Conservation (phyloP, 75 land plant species). For the Larix kaempferi region DNA sequence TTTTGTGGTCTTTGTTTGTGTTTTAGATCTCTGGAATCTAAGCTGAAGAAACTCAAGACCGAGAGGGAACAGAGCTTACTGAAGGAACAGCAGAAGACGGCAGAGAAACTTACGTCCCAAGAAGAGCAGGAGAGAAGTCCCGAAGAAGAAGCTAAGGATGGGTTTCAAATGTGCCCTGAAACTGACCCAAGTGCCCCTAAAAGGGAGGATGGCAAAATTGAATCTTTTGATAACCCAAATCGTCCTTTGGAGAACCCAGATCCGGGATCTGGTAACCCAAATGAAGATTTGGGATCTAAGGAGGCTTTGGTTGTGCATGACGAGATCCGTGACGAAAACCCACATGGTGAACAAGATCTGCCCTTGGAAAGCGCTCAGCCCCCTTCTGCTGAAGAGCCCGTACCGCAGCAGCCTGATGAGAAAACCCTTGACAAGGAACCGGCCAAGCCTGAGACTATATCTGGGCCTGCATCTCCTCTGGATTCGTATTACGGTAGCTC, state of each 20-base stretch:
- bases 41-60: slow-evolving; percentile 56
- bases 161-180: not conserved
- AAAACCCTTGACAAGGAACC: not conserved
- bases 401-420: slow-evolving; percentile 5
- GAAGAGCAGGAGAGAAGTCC: not conserved
- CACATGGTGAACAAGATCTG: not conserved
- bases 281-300: too few relatives aligned
- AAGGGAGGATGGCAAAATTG: not conserved
- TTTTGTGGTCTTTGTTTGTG: slow-evolving; percentile 11
- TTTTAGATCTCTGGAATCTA: slow-evolving; percentile 49
- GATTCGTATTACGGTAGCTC: slow-evolving; percentile 19
- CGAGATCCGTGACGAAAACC: too few relatives aligned
- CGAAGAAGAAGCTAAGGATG: not conserved
- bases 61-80: slow-evolving; percentile 34
- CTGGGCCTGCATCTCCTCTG: not conserved
- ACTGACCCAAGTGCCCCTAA: not conserved
- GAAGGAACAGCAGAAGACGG: slow-evolving; percentile 9
- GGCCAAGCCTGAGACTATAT: not conserved
- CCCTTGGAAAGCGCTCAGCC: too few relatives aligned
- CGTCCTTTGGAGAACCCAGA: slow-evolving; percentile 13
- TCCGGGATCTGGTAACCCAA: not conserved
- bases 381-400: too few relatives aligned
- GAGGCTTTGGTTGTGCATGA: too few relatives aligned
- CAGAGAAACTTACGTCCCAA: slow-evolving; percentile 15
- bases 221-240: slow-evolving; percentile 1